These are phyloP conservation scores for Aplosporella prunicola DNA, from an alignment of 2,329 filamentous ascomycete genomes.

Conservation along the genomic window DNA sequence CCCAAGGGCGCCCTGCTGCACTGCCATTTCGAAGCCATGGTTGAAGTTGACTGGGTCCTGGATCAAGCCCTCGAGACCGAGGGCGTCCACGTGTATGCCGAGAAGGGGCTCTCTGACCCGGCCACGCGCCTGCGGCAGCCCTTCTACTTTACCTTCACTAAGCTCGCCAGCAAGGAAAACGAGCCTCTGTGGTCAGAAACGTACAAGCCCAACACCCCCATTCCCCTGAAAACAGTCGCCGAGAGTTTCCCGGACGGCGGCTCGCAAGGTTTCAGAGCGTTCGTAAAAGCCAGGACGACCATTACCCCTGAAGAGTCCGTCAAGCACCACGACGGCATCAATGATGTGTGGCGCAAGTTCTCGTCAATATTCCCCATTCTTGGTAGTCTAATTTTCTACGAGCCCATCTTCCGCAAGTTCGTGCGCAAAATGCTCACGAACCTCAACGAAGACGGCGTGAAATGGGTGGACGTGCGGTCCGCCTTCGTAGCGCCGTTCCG, in stretches of 20 bases:
- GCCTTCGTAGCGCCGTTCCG: slow-evolving; percentile 66
- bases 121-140: slow-evolving; percentile 45
- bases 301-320: slow-evolving; percentile 65
- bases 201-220: slow-evolving; percentile 51
- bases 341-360: slow-evolving; percentile 81
- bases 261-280: slow-evolving; percentile 60
- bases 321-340: slow-evolving; percentile 71
- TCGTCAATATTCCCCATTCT: slow-evolving; percentile 63
- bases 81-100: slow-evolving; percentile 61
- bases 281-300: slow-evolving; percentile 64
- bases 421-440: slow-evolving; percentile 60
- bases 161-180: slow-evolving; percentile 23
- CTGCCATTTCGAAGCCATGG: slow-evolving; percentile 84
- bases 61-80: slow-evolving; percentile 59
- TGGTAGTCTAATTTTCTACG: slow-evolving; percentile 71
- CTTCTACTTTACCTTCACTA: slow-evolving; percentile 49
- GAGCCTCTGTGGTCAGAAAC: slow-evolving; percentile 54
- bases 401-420: slow-evolving; percentile 76
- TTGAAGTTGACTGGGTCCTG: slow-evolving; percentile 74
- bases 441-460: slow-evolving; percentile 71
- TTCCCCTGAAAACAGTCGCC: slow-evolving; percentile 55
- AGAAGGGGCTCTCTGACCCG: slow-evolving; percentile 46
- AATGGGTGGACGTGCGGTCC: slow-evolving; percentile 73
- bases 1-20: slow-evolving; percentile 83
- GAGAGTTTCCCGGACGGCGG: slow-evolving; percentile 67